phyloP scores from a whole-genome alignment of 2,329 filamentous ascomycete species.

The Teratosphaeria nubilosa region DNA sequence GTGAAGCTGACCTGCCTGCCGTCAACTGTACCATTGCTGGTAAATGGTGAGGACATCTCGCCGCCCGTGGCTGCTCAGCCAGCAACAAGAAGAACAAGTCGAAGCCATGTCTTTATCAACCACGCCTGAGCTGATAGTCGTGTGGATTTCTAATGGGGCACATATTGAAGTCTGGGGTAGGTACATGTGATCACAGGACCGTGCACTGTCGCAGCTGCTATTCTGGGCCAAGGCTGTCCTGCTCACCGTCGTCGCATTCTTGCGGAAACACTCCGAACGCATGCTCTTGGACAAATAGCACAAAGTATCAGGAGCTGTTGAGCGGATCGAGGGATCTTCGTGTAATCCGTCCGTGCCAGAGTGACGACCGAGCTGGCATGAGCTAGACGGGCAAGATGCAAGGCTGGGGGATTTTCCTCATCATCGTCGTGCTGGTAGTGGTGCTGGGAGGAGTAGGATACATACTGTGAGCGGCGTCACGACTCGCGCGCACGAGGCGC shows the following conservation, averaged over 20 bases:
- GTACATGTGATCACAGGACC: neutral
- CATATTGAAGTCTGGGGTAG: neutral
- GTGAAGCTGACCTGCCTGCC: constrained; percentile 17
- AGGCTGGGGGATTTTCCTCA: constrained; percentile 55
- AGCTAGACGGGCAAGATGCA: constrained; percentile 4
- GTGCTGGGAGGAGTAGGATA: constrained; percentile 51
- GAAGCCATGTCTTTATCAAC: neutral
- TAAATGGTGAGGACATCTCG: neutral
- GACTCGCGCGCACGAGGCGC: neutral
- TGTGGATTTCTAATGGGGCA: neutral
- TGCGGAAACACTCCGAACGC: neutral
- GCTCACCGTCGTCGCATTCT: neutral
- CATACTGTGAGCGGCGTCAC: constrained; percentile 38
- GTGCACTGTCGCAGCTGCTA: neutral
- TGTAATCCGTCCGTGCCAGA: neutral
- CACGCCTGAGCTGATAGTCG: neutral
- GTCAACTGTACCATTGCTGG: constrained; percentile 12
- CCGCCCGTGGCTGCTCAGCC: neutral
- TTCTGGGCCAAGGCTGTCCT: neutral
- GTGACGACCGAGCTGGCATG: constrained; percentile 1
- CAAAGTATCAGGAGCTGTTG: neutral
- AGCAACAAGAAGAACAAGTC: neutral
- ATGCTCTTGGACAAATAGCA: neutral
- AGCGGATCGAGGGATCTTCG: neutral
- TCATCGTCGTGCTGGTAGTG: constrained; percentile 57